phyloP scores from a whole-genome alignment of 2,329 filamentous ascomycete species.

The Alternaria postmessia region DNA sequence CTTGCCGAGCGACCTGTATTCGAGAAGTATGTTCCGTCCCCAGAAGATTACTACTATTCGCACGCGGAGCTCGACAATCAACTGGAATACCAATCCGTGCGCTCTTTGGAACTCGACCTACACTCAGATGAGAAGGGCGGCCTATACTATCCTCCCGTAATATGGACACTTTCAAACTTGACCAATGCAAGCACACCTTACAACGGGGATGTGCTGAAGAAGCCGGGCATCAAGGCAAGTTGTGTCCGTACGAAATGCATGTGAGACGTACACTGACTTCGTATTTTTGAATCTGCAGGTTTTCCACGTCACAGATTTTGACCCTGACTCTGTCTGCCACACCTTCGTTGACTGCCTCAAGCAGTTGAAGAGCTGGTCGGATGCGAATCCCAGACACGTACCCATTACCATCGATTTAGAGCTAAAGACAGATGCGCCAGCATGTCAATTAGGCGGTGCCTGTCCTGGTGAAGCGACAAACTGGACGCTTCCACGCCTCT shows the following conservation, averaged over 20 bases:
- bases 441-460: constrained; percentile 45
- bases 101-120: constrained; percentile 60
- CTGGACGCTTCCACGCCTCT: constrained; percentile 56
- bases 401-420: constrained; percentile 61
- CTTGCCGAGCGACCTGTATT: constrained; percentile 54
- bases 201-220: constrained; percentile 51
- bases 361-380: constrained; percentile 57
- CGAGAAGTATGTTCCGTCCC: constrained; percentile 48
- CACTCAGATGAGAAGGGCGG: constrained; percentile 60
- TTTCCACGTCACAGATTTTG: constrained; percentile 60
- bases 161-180: constrained; percentile 53
- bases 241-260: too few relatives aligned
- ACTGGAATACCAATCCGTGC: constrained; percentile 56
- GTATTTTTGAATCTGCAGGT: constrained; percentile 41
- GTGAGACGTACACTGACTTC: too few relatives aligned
- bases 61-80: constrained; percentile 58
- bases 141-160: constrained; percentile 56
- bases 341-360: constrained; percentile 57
- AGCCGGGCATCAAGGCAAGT: constrained; percentile 52
- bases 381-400: constrained; percentile 54
- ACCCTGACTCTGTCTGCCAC: constrained; percentile 57
- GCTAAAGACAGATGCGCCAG: constrained; percentile 55
- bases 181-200: constrained; percentile 51
- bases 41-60: constrained; percentile 58
- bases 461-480: constrained; percentile 53